Evolutionary conservation across 2,329 filamentous ascomycete species (phyloP), one percentile per base, ranked within the genome.

Genomic region (Clonostachys sp.): DNA sequence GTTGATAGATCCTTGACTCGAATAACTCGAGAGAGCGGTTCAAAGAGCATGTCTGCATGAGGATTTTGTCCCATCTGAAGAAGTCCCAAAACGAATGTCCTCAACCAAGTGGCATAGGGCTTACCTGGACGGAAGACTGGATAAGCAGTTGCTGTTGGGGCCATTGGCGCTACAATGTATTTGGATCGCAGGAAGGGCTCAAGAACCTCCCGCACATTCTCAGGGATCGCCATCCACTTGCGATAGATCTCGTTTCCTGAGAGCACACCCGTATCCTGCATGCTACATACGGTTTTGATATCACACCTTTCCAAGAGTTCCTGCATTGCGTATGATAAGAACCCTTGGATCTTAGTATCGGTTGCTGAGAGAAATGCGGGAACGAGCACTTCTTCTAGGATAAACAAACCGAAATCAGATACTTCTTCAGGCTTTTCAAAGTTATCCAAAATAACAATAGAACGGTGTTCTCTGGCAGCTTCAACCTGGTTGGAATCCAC

Each of bases 281-380:
- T 64, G 33, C 62, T 64, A 45, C 72, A 75, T 1, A 78, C 80
- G 12, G 78, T 72, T 49, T 76, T 83, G 58, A 96, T 84, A 30
- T 87, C 84, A 58, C 87, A 89, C 54, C 86, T 83, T 41, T 85
- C 84, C 5, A 97, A 77, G 39, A 97, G 77, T 57, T 95, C 87
- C 65, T 99, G 94, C 84, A 99, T 96, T 3, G 87, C 89, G 65
- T 88, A 99, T 2, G 92, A 92, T 16, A 99, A 75, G 61, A 95
- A 96, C 0, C 91, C 91, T 64, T 97, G 94, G 6, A 91, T 78
- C 53, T 83, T 85, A 3, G 91, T 87, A 61, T 96, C 95, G 1
- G 87, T 94, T 2, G 89, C 87, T 2, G 92, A 95, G 41, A 95
- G 73, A 60, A 99, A 99, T 1, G 91, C 87, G 51, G 91, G 91